phyloP scores from a whole-genome alignment of 139 green algal species.

The Chlamydomonas eustigma region DNA sequence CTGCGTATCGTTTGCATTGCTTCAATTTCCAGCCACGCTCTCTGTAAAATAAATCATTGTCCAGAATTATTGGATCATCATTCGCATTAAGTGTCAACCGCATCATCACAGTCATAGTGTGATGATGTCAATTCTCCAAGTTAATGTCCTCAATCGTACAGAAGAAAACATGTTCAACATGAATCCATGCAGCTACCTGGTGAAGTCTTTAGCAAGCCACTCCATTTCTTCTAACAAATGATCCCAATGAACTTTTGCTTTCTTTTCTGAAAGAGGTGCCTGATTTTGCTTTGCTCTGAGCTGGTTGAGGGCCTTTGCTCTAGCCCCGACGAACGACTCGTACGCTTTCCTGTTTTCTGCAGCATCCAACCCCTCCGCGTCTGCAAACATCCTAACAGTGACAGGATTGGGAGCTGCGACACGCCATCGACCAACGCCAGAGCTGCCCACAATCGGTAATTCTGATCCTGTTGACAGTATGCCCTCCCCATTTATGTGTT shows the following conservation, averaged over 20 bases:
- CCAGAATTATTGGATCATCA: no score
- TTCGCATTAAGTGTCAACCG: no score
- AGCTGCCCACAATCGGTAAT: no score
- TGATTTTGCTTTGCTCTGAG: background rate
- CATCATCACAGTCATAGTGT: no score
- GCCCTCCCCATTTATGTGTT: no score
- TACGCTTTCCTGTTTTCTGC: constrained; percentile 9
- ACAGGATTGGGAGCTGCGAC: background rate
- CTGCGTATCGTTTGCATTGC: constrained; percentile 32
- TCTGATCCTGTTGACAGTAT: no score
- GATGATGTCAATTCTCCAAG: no score
- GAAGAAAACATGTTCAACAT: constrained; percentile 9
- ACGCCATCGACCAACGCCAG: background rate
- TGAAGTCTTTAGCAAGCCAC: constrained; percentile 93
- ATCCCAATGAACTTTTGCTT: constrained; percentile 85
- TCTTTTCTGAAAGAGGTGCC: constrained; percentile 40
- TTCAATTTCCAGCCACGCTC: constrained; percentile 31
- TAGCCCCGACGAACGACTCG: background rate
- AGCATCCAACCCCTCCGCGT: background rate
- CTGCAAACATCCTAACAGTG: background rate
- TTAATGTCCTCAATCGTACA: no score
- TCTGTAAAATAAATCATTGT: constrained; percentile 19
- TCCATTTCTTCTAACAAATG: constrained; percentile 91
- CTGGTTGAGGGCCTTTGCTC: constrained; percentile 11
- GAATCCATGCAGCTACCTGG: constrained; percentile 34